A percentile compares a stretch with the other conserved stretches of the same genome.
phyloP scores from a whole-genome alignment of 2,329 filamentous ascomycete genomes.

The Monilinia polystroma region DNA sequence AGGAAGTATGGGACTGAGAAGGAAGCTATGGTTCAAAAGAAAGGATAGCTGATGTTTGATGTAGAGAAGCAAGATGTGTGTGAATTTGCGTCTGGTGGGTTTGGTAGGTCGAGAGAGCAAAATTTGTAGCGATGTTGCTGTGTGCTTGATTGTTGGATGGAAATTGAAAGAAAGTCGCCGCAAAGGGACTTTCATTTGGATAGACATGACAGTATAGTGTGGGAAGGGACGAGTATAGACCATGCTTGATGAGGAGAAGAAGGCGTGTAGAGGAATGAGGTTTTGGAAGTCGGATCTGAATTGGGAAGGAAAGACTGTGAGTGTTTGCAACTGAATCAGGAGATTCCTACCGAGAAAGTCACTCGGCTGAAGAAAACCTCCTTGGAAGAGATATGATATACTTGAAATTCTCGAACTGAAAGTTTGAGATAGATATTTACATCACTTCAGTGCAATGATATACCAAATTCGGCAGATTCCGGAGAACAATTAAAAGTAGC shows the following conservation, averaged over 20 bases:
- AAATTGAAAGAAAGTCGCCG: conserved; percentile 1
- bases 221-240: neutral
- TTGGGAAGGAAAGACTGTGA: neutral
- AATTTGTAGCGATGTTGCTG: conserved; percentile 24
- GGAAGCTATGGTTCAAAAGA: neutral
- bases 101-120: conserved; percentile 22
- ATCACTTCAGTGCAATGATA: no score
- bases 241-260: neutral
- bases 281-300: neutral
- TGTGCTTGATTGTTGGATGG: conserved; percentile 18
- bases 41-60: conserved; percentile 9
- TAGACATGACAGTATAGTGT: neutral
- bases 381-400: neutral
- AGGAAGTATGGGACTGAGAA: neutral
- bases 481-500: neutral
- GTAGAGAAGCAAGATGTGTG: conserved; percentile 17
- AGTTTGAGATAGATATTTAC: neutral
- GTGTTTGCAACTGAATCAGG: neutral
- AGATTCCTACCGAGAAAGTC: neutral
- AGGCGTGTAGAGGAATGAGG: neutral
- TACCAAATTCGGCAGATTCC: no score
- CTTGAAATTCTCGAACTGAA: neutral
- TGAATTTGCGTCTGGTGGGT: neutral
- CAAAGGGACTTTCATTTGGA: neutral
- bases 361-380: neutral